These are phyloP conservation scores for Echites panduratus DNA, from an alignment of 257 asterid species.

Conservation along the genomic window DNA sequence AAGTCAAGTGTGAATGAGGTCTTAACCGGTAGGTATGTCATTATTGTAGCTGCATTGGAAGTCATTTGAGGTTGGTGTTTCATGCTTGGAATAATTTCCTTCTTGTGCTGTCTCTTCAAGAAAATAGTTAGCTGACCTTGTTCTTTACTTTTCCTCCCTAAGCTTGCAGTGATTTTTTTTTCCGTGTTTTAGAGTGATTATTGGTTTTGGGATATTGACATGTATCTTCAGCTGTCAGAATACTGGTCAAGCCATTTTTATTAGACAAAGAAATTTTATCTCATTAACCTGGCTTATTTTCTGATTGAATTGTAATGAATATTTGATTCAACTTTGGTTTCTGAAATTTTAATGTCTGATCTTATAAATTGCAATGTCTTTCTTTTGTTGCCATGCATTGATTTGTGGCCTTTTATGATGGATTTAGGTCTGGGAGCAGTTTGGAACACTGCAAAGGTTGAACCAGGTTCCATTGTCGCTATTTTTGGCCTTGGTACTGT, in stretches of 20 bases:
- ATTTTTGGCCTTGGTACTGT: slow-evolving; percentile 95
- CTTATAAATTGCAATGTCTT: not conserved
- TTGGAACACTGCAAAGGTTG: slow-evolving; percentile 99
- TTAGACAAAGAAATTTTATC: not conserved
- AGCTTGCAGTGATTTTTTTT: not conserved
- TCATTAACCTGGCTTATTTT: slow-evolving; percentile 2
- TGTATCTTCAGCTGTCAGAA: not conserved
- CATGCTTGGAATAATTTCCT: not conserved
- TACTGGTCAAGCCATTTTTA: not conserved
- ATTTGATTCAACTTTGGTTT: not conserved
- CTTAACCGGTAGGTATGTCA: not conserved
- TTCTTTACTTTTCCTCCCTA: not conserved
- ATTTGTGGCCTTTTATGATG: slow-evolving; percentile 4
- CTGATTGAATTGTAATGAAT: not conserved
- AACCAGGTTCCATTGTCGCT: slow-evolving; percentile 91
- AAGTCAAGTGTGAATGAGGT: not conserved
- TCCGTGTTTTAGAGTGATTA: not conserved
- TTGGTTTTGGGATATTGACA: not conserved
- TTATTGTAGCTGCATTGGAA: not conserved
- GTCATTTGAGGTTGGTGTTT: not conserved
- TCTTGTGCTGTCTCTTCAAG: not conserved
- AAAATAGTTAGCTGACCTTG: not conserved
- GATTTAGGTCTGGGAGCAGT: slow-evolving; percentile 95
- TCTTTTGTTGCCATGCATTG: not conserved
- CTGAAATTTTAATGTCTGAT: not conserved